These are phyloP conservation scores for Amyloporia xantha DNA, from an alignment of 768 basidiomycete genomes.

Conservation along the genomic window DNA sequence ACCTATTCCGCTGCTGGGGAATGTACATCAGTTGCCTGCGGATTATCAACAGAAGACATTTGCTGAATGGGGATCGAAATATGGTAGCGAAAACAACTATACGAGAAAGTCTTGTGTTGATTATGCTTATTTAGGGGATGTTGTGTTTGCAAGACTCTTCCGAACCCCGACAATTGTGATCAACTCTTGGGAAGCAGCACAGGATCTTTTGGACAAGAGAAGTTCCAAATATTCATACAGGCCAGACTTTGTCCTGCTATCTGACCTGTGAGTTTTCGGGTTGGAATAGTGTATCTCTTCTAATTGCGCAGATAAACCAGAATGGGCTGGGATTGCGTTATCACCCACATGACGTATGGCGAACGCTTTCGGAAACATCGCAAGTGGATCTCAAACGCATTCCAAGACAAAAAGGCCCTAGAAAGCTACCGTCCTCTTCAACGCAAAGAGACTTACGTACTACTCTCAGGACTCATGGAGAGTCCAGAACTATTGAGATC, in stretches of 20 bases:
- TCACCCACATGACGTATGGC: conserved; percentile 16
- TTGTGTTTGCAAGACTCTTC: conserved; percentile 15
- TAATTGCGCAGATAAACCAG: conserved; percentile 3
- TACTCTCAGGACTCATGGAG: conserved; percentile 9
- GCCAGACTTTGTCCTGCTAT: conserved; percentile 14
- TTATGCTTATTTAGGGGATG: conserved; percentile 10
- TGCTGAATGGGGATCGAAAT: conserved; percentile 11
- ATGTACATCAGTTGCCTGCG: not conserved
- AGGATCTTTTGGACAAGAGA: conserved; percentile 25
- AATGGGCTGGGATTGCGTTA: conserved; percentile 17
- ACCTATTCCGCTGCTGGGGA: not conserved
- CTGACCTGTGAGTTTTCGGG: conserved; percentile 17
- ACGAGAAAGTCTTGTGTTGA: not conserved
- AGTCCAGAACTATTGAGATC: conserved; percentile 9
- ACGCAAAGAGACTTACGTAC: conserved; percentile 10
- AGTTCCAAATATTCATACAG: conserved; percentile 23
- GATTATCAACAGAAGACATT: conserved; percentile 9
- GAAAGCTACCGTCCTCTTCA: conserved; percentile 13
- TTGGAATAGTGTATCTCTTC: not conserved
- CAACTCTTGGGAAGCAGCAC: conserved; percentile 17
- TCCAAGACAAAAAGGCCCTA: conserved; percentile 9
- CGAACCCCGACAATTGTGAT: conserved; percentile 17
- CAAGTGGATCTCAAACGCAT: conserved; percentile 15
- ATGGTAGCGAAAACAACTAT: conserved; percentile 10
- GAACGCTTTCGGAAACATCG: conserved; percentile 19